These are phyloP conservation scores for Xylaria cubensis DNA, from an alignment of 495 filamentous ascomycete genomes.

Conservation along the genomic window DNA sequence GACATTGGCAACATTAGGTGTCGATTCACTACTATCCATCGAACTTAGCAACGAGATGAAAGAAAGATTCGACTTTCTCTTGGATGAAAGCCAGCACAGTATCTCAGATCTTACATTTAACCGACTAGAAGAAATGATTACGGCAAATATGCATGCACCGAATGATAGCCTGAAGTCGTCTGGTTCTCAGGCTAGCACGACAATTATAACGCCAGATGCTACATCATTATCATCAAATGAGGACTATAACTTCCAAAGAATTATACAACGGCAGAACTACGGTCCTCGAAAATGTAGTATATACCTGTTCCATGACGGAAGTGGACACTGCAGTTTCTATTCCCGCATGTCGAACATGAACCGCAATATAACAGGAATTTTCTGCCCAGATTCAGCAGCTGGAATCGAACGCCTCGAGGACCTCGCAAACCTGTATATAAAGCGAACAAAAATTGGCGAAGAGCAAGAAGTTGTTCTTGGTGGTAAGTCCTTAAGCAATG, in stretches of 20 bases:
- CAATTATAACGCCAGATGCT: background rate
- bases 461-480: constrained; percentile 60
- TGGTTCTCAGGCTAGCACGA: background rate
- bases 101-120: constrained; percentile 24
- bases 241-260: constrained; percentile 1
- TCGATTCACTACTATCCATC: constrained; percentile 42
- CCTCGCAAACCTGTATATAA: constrained; percentile 44
- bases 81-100: constrained; percentile 15
- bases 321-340: constrained; percentile 58
- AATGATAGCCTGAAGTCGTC: background rate
- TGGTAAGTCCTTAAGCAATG: constrained; percentile 36
- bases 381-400: constrained; percentile 49
- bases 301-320: constrained; percentile 62
- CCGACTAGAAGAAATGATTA: constrained; percentile 9
- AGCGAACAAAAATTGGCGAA: constrained; percentile 51
- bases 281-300: constrained; percentile 53
- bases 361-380: constrained; percentile 51
- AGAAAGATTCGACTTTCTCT: constrained; percentile 22
- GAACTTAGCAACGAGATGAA: constrained; percentile 32
- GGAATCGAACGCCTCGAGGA: constrained; percentile 37
- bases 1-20: constrained; percentile 33
- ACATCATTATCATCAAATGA: background rate
- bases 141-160: background rate
- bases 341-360: constrained; percentile 30
- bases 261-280: constrained; percentile 39